Evolutionary conservation across 2,329 filamentous ascomycete species (phyloP).

Genomic region (Pleoardoris graminearum): DNA sequence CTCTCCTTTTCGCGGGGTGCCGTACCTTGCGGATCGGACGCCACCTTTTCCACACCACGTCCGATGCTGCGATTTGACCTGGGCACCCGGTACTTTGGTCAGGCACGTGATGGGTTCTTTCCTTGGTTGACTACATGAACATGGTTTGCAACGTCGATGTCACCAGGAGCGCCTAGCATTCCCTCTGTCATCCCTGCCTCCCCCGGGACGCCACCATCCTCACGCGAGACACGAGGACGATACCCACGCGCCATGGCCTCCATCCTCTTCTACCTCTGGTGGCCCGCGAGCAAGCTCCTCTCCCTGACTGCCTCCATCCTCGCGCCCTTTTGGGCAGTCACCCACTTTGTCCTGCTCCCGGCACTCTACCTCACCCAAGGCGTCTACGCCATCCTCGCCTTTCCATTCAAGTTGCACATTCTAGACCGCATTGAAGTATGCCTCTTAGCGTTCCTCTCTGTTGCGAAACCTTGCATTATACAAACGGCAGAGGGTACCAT

Average conservation of each 20-base stretch:
- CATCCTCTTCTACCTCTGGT: constrained; percentile 42
- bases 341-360: constrained; percentile 56
- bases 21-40: constrained; percentile 1
- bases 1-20: constrained; percentile 13
- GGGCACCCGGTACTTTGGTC: neutral
- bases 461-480: no score
- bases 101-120: neutral
- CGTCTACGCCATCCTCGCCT: constrained; percentile 46
- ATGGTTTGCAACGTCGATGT: constrained; percentile 9
- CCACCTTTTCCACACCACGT: neutral
- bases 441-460: neutral
- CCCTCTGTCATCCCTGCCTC: constrained; percentile 2
- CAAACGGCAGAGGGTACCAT: constrained; percentile 7
- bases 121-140: neutral
- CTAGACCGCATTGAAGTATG: constrained; percentile 61
- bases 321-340: constrained; percentile 53
- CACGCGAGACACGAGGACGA: no score
- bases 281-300: constrained; percentile 46
- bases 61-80: no score
- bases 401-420: constrained; percentile 53
- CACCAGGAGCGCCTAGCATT: constrained; percentile 13
- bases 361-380: constrained; percentile 52
- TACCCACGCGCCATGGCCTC: constrained; percentile 34
- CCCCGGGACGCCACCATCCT: neutral
- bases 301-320: constrained; percentile 47